Evolutionary conservation across 2,329 filamentous ascomycete genomes (phyloP), one percentile per base, ranked within the genome.

Genomic region (Fusarium aywerte): DNA sequence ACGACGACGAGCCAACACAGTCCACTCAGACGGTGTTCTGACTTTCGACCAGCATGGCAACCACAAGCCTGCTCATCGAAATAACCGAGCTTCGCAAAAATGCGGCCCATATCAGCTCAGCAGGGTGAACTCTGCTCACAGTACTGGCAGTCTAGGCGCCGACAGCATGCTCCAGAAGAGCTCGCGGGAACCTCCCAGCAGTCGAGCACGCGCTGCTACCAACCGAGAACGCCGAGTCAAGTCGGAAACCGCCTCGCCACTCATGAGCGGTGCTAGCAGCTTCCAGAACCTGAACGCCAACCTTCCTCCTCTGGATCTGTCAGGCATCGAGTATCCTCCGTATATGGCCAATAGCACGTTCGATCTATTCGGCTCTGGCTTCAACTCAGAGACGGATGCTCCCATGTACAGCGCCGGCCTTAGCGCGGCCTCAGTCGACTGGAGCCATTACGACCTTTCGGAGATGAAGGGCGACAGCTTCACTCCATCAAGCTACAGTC

Each of bases 21-120:
- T 85, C 53, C 87, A 87, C 70, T 88, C 87, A 7, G 88, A 90
- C 62, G 83, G 81, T 52, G 77, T 84, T 60, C 77, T 90, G 55
- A 83, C 83, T 45, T 87, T 89, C 68, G 88, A 90, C 72, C 83
- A 88, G 68, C 85, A 89, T 71, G 87, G 87, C 49, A 86, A 89
- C 71, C 87, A 88, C 79, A 89, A 87, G 72, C 85, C 87, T 16
- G 80, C 83, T 13, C 83, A 87, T 74, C 89, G 88, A 78, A 85
- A 86, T 76, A 82, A 84, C 71, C 86, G 86, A 67, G 83, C 84
- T 31, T 83, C 86, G 29, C 87, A 89, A 68, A 89, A 89, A 75
- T 85, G 82, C 69, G 85, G 85, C 31, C 87, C 88, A 20, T 90
- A 90, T 69, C 83, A 85, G 60, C 81, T 89, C 39, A 85, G 80